Conservation (phyloP, 768 basidiomycete genomes). For the Fomitopsis pulvina region DNA sequence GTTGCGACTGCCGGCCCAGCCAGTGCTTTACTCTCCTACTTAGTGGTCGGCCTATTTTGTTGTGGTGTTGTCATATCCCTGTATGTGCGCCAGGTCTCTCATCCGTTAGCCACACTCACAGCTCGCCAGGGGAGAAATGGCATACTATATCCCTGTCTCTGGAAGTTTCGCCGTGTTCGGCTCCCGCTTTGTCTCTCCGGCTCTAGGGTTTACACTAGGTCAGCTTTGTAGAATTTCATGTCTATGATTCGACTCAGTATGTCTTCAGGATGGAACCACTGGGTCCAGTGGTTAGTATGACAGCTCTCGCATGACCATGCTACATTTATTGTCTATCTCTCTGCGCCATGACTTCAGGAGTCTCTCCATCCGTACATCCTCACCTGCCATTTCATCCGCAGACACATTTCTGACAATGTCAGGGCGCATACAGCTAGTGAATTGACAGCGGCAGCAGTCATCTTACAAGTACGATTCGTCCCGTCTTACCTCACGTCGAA, state of each 20-base stretch:
- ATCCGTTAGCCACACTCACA: not conserved
- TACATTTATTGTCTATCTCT: not conserved
- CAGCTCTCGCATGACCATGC: no score
- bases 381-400: not conserved
- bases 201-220: constrained; percentile 55
- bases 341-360: no score
- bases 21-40: constrained; percentile 55
- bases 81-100: constrained; percentile 22
- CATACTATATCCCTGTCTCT: constrained; percentile 54
- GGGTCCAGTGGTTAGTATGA: constrained; percentile 37
- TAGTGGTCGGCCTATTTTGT: constrained; percentile 52
- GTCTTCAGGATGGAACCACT: constrained; percentile 48
- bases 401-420: no score
- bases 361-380: constrained; percentile 28
- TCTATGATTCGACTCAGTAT: not conserved
- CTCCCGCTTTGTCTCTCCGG: constrained; percentile 51
- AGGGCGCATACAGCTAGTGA: constrained; percentile 47
- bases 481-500: constrained; percentile 2
- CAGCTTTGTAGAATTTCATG: constrained; percentile 5
- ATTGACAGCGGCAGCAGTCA: constrained; percentile 50
- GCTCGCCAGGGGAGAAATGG: constrained; percentile 51
- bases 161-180: constrained; percentile 57
- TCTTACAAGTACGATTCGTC: constrained; percentile 31
- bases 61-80: constrained; percentile 57
- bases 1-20: constrained; percentile 54